Evolutionary conservation across 2,329 filamentous ascomycete species (phyloP).

Genomic region (Arthroderma sp.): DNA sequence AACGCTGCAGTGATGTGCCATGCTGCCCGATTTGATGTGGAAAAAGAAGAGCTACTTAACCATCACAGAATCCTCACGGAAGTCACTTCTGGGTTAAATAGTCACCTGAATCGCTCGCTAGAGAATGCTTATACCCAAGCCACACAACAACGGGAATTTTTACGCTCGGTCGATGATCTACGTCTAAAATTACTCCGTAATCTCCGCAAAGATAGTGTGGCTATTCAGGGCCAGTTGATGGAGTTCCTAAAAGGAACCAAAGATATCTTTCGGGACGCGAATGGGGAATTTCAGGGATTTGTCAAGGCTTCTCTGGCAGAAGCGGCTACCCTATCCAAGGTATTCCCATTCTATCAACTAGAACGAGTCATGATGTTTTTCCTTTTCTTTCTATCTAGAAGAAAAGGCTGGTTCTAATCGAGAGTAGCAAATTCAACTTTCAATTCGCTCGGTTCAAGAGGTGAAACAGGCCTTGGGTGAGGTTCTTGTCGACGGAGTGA

Average conservation of each 20-base stretch:
- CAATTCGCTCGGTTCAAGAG: constrained; percentile 12
- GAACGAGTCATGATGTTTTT: background rate
- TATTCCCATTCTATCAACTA: constrained; percentile 6
- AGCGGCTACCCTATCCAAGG: constrained; percentile 10
- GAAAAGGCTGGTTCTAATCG: background rate
- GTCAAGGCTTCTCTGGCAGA: constrained; percentile 10
- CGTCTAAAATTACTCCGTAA: constrained; percentile 23
- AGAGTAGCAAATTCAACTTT: constrained; percentile 19
- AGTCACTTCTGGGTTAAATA: constrained; percentile 26
- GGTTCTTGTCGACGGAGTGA: constrained; percentile 18
- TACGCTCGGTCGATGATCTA: constrained; percentile 22
- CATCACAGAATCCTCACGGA: constrained; percentile 30
- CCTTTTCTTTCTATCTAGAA: background rate
- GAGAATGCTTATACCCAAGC: constrained; percentile 22
- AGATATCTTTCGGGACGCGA: constrained; percentile 18
- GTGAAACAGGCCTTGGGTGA: constrained; percentile 11
- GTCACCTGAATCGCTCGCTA: constrained; percentile 26
- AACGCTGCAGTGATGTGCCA: constrained; percentile 52
- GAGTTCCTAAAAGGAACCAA: constrained; percentile 21
- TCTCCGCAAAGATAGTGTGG: constrained; percentile 22
- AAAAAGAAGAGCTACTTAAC: constrained; percentile 38
- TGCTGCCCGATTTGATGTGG: constrained; percentile 46
- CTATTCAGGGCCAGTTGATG: constrained; percentile 18
- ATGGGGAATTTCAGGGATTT: constrained; percentile 14
- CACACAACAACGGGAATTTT: constrained; percentile 24